Evolutionary conservation across 352 stramenopile genomes (phyloP).

Genomic region (Pythium coloratum): DNA sequence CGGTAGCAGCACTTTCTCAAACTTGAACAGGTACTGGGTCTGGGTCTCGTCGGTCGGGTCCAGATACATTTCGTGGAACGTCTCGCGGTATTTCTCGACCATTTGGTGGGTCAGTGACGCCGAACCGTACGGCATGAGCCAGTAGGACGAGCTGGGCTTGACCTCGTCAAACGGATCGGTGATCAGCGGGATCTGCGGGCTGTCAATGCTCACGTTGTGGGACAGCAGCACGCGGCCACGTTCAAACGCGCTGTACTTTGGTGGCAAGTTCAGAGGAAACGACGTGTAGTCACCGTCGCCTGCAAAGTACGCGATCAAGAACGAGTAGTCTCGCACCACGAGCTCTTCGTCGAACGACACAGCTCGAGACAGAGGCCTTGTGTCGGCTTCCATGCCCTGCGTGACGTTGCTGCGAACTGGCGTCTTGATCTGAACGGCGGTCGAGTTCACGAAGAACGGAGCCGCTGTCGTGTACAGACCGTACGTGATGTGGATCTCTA

Average conservation of each 20-base stretch:
- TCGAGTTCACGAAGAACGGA: constrained; percentile 93
- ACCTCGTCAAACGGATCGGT: constrained; percentile 72
- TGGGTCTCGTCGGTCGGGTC: constrained; percentile 44
- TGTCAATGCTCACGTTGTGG: constrained; percentile 90
- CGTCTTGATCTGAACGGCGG: constrained; percentile 79
- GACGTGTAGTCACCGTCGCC: constrained; percentile 64
- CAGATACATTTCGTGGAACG: constrained; percentile 90
- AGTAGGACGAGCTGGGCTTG: constrained; percentile 51
- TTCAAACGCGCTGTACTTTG: constrained; percentile 91
- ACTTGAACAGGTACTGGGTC: constrained; percentile 67
- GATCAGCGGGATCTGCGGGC: constrained; percentile 67
- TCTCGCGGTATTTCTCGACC: constrained; percentile 95
- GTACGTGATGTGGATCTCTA: constrained; percentile 96
- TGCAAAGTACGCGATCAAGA: constrained; percentile 84
- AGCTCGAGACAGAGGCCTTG: constrained; percentile 65
- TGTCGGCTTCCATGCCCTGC: constrained; percentile 60
- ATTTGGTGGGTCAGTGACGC: constrained; percentile 80
- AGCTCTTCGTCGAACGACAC: constrained; percentile 86
- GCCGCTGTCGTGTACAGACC: constrained; percentile 86
- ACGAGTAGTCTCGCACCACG: constrained; percentile 88
- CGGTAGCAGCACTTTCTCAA: constrained; percentile 86
- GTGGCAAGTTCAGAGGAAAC: constrained; percentile 93
- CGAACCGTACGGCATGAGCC: constrained; percentile 72
- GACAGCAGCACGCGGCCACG: constrained; percentile 92
- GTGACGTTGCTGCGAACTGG: constrained; percentile 74